Evolutionary conservation across 2,329 filamentous ascomycete genomes (phyloP).

Genomic region (Thelonectria rubi): DNA sequence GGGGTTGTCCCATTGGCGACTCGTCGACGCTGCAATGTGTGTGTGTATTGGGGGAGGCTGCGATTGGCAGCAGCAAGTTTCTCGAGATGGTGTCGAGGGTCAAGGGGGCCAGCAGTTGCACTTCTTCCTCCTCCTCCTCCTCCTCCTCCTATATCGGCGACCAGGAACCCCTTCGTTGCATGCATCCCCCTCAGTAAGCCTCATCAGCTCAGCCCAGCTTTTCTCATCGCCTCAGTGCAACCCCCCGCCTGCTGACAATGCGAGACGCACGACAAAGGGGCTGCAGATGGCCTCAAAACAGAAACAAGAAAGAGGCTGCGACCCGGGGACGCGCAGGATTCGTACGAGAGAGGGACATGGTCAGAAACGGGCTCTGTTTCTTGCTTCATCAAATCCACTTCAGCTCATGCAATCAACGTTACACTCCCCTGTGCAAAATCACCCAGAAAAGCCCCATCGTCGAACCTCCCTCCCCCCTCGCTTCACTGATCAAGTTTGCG

Average conservation of each 20-base stretch:
- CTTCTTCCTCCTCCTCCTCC: not conserved
- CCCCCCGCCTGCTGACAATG: not conserved
- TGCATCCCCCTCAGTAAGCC: not conserved
- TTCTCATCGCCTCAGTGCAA: not conserved
- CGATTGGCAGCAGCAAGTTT: slow-evolving; percentile 12
- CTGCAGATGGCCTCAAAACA: not conserved
- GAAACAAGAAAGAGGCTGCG: no score
- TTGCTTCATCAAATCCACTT: not conserved
- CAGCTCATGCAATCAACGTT: not conserved
- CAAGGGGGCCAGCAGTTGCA: not conserved
- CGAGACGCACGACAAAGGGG: slow-evolving; percentile 1
- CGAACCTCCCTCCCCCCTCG: not conserved
- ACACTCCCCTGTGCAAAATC: not conserved
- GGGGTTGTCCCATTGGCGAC: not conserved
- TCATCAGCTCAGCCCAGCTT: not conserved
- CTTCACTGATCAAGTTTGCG: no score
- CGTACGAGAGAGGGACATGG: not conserved
- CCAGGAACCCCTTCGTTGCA: slow-evolving; percentile 4
- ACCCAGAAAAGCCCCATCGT: not conserved
- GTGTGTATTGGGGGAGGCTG: slow-evolving; percentile 8
- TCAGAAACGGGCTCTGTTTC: no score
- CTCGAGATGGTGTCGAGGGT: slow-evolving; percentile 11
- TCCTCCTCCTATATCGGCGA: slow-evolving; percentile 10
- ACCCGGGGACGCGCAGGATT: no score
- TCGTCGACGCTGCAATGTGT: not conserved